These are phyloP conservation scores for Gastrodia elata DNA, from an alignment of 106 monocot species.

Conservation along the genomic window DNA sequence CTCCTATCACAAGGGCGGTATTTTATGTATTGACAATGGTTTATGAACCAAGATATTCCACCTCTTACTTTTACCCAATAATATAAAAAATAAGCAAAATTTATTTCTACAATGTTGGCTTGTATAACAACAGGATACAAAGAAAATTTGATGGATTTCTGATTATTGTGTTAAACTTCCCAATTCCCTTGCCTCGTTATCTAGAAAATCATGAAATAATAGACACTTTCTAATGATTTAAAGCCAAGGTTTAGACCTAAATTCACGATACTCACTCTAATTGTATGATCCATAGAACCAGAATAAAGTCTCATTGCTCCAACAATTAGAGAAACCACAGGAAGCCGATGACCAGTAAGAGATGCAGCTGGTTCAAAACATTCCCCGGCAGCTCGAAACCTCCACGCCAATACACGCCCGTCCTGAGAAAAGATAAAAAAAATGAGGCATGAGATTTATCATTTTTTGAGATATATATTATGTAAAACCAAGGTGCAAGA, in stretches of 20 bases:
- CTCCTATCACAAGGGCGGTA: neutral
- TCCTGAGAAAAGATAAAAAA: conserved; percentile 35
- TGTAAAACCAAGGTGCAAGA: neutral
- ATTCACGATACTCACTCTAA: conserved; percentile 42
- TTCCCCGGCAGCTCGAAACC: conserved; percentile 40
- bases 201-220: neutral
- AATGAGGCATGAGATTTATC: neutral
- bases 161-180: neutral
- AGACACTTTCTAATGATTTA: neutral
- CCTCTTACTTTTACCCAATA: neutral
- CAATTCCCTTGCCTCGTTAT: neutral
- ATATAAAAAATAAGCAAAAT: neutral
- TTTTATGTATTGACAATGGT: too few species aligned
- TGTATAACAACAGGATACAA: neutral
- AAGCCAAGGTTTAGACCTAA: neutral
- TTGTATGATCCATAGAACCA: conserved; percentile 73
- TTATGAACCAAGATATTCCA: neutral
- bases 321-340: conserved; percentile 68
- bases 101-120: neutral
- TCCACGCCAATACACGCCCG: conserved; percentile 74
- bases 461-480: neutral
- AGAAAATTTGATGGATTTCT: neutral
- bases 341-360: conserved; percentile 58
- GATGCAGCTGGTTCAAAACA: conserved; percentile 79
- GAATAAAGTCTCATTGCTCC: conserved; percentile 68